Percentiles rank a stretch among this genome's conserved stretches.
Evolutionary conservation across 1,284 basidiomycete genomes (phyloP).

Genomic region (Trichosporon coremiiforme): DNA sequence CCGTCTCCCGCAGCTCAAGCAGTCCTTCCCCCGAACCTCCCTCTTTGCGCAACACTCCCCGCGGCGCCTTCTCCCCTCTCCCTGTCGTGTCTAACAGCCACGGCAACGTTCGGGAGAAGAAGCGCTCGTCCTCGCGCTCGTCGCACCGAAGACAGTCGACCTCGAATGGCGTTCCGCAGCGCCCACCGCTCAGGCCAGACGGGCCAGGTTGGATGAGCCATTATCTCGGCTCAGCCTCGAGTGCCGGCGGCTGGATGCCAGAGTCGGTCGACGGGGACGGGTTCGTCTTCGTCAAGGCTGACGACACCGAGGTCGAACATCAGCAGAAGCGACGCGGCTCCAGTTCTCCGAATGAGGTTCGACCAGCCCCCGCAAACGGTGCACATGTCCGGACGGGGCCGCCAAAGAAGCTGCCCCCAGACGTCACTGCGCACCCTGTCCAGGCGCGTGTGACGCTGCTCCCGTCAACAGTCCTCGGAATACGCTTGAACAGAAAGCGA

Average conservation of each 20-base stretch:
- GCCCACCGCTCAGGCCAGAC: neutral
- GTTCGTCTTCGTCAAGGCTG: conserved; percentile 29
- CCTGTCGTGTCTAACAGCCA: neutral
- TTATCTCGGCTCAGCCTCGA: conserved; percentile 43
- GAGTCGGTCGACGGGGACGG: conserved; percentile 32
- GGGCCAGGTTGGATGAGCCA: conserved; percentile 19
- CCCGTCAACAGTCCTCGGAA: conserved; percentile 28
- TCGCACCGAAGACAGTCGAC: neutral
- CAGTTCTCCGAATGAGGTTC: neutral
- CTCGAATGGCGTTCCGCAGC: neutral
- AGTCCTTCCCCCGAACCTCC: neutral
- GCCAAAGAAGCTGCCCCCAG: conserved; percentile 16
- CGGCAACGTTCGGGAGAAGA: neutral
- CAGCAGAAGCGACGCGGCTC: conserved; percentile 6
- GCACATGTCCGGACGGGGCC: neutral
- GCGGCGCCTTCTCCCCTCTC: neutral
- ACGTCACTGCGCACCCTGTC: conserved; percentile 32
- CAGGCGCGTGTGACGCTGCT: conserved; percentile 35
- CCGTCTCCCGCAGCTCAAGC: neutral
- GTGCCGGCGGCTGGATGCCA: conserved; percentile 34
- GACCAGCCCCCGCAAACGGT: neutral
- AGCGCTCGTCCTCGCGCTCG: neutral
- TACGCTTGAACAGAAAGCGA: conserved; percentile 41
- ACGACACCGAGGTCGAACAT: conserved; percentile 28
- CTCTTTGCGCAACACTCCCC: neutral